Conservation (phyloP, 768 basidiomycete species). For the Fistulinella prunicolor region DNA sequence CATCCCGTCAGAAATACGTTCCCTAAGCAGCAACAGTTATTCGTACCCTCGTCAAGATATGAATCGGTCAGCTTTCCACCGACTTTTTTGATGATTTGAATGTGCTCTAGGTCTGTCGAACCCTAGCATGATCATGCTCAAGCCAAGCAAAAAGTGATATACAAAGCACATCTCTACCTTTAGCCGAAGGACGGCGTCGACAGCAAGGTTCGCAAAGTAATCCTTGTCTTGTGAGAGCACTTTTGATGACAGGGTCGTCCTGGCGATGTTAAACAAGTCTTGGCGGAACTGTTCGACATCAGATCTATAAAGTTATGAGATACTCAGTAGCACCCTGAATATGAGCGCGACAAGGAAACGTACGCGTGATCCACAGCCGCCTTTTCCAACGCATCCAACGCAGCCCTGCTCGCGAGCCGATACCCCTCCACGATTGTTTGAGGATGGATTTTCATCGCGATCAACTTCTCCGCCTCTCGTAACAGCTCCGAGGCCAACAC, state of each 20-base stretch:
- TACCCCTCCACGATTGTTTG: slow-evolving; percentile 98
- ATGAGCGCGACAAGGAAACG: slow-evolving; percentile 29
- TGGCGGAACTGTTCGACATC: slow-evolving; percentile 75
- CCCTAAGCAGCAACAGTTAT: neutral
- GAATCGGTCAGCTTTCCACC: slow-evolving; percentile 98
- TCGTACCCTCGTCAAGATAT: slow-evolving; percentile 90
- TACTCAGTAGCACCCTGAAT: no score
- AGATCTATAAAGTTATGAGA: slow-evolving; percentile 41
- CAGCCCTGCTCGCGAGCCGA: slow-evolving; percentile 84
- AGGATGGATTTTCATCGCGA: slow-evolving; percentile 90
- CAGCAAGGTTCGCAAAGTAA: slow-evolving; percentile 97
- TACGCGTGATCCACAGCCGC: slow-evolving; percentile 84
- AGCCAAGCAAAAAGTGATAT: neutral
- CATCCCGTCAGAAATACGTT: neutral
- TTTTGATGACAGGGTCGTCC: slow-evolving; percentile 94
- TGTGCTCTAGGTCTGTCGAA: slow-evolving; percentile 94
- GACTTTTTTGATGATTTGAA: slow-evolving; percentile 99
- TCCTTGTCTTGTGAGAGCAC: slow-evolving; percentile 96
- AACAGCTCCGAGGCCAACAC: slow-evolving; percentile 90
- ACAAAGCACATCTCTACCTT: slow-evolving; percentile 49
- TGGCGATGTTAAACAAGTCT: slow-evolving; percentile 95
- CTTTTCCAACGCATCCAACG: slow-evolving; percentile 78
- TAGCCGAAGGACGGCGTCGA: slow-evolving; percentile 90
- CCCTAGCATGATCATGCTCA: slow-evolving; percentile 53
- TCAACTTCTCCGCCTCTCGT: slow-evolving; percentile 93